A percentile compares a stretch with the other conserved stretches of the same genome.
These are phyloP conservation scores for Aspergillus sp. DNA, from an alignment of 2,329 filamentous ascomycete genomes.

Conservation along the genomic window DNA sequence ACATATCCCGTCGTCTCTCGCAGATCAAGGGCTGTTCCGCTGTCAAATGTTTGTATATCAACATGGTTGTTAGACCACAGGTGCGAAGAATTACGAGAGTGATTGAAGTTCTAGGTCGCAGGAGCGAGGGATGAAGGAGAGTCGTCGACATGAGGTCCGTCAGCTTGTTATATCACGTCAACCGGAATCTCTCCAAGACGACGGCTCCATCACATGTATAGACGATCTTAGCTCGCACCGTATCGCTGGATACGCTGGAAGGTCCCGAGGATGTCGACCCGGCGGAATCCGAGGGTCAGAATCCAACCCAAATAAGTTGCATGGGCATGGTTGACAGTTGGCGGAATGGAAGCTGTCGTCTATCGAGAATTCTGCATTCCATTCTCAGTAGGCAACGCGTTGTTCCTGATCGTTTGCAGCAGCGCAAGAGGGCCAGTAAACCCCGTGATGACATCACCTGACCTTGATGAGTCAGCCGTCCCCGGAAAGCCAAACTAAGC, in stretches of 20 bases:
- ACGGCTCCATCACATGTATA: slow-evolving; percentile 14
- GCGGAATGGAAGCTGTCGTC: background rate
- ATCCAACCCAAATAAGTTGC: background rate
- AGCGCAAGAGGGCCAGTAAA: slow-evolving; percentile 7
- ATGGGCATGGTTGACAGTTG: background rate
- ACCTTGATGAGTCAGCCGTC: slow-evolving; percentile 22
- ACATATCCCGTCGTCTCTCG: too few relatives aligned
- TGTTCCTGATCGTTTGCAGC: slow-evolving; percentile 7
- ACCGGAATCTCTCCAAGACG: background rate
- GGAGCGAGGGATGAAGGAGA: too few relatives aligned
- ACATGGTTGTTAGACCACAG: too few relatives aligned
- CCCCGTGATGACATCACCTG: slow-evolving; percentile 33
- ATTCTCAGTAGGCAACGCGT: too few relatives aligned
- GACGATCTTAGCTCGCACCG: background rate
- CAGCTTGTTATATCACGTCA: too few relatives aligned
- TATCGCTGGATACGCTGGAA: slow-evolving; percentile 5
- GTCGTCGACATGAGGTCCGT: too few relatives aligned
- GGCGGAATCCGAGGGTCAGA: slow-evolving; percentile 11
- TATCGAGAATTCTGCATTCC: too few relatives aligned
- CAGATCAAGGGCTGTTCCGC: too few relatives aligned
- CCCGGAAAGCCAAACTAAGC: background rate
- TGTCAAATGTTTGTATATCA: too few relatives aligned
- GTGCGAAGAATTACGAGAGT: too few relatives aligned
- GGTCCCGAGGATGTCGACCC: slow-evolving; percentile 9
- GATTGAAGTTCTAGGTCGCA: too few relatives aligned